Conservation (phyloP, 2,329 filamentous ascomycete species). For the Penicillium sp. region DNA sequence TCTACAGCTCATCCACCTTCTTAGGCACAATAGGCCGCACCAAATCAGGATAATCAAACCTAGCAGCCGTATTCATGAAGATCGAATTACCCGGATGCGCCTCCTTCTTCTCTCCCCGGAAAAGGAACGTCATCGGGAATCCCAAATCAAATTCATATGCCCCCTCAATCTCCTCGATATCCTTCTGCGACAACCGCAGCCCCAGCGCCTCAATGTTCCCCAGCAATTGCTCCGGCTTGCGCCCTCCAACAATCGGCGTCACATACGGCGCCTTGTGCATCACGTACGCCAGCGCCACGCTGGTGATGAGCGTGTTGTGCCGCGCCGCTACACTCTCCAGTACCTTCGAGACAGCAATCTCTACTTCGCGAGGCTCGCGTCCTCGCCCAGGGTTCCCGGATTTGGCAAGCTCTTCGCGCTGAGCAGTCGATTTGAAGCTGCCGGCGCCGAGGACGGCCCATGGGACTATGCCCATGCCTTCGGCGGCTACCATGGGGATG, state of each 20-base stretch:
- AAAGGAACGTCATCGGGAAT: constrained; percentile 18
- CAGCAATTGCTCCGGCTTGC: constrained; percentile 51
- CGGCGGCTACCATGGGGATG: constrained; percentile 58
- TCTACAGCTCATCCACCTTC: neutral
- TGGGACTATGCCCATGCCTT: constrained; percentile 59
- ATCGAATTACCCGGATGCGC: constrained; percentile 10
- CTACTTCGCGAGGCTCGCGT: constrained; percentile 11
- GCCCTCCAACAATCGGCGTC: constrained; percentile 52
- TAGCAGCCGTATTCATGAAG: constrained; percentile 12
- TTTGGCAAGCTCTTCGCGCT: constrained; percentile 27
- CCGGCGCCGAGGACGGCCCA: constrained; percentile 52
- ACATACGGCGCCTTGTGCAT: constrained; percentile 52
- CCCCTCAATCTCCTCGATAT: constrained; percentile 50
- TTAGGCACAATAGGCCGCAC: constrained; percentile 1
- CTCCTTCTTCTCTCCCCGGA: constrained; percentile 10
- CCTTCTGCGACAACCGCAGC: constrained; percentile 49
- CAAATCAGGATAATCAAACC: constrained; percentile 20
- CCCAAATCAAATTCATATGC: constrained; percentile 51
- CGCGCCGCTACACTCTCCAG: constrained; percentile 17
- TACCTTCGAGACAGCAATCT: constrained; percentile 20
- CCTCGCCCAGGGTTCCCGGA: constrained; percentile 28
- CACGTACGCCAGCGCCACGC: constrained; percentile 50
- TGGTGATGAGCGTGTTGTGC: constrained; percentile 15
- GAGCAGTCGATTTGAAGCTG: constrained; percentile 44
- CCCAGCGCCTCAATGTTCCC: constrained; percentile 55